These are phyloP conservation scores for Lepidium aucheri DNA, from an alignment of 345 rosid genomes.

Conservation along the genomic window DNA sequence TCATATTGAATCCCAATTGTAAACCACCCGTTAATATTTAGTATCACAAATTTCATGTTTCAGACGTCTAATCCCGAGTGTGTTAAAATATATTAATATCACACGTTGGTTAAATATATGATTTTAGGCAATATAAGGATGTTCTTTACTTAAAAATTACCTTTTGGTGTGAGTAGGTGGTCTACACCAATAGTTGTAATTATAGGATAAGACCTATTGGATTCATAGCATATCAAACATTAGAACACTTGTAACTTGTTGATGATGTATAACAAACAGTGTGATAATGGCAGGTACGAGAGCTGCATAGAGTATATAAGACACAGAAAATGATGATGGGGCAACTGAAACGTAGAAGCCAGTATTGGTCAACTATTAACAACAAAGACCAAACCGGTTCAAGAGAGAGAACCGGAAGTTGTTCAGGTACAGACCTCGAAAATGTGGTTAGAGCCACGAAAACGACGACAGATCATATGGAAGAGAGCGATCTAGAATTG, in stretches of 20 bases:
- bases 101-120: too few species aligned
- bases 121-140: too few species aligned
- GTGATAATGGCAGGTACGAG: constrained; percentile 52
- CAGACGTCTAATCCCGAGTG: too few species aligned
- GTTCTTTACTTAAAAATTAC: too few species aligned
- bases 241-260: not conserved
- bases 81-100: too few species aligned
- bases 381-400: constrained; percentile 26
- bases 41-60: too few species aligned
- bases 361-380: constrained; percentile 15
- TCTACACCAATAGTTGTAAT: too few species aligned
- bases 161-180: too few species aligned
- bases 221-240: not conserved
- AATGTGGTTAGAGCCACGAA: constrained; percentile 29
- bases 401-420: constrained; percentile 47
- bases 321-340: constrained; percentile 65
- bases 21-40: too few species aligned
- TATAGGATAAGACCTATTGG: not conserved
- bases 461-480: constrained; percentile 28
- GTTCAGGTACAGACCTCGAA: constrained; percentile 47
- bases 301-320: constrained; percentile 68
- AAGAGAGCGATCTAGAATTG: constrained; percentile 53
- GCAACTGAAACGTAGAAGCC: constrained; percentile 44
- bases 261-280: not conserved
- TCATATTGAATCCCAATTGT: too few species aligned